Conservation (phyloP, 768 basidiomycete genomes). For the Cystofilobasidium bisporidii region DNA sequence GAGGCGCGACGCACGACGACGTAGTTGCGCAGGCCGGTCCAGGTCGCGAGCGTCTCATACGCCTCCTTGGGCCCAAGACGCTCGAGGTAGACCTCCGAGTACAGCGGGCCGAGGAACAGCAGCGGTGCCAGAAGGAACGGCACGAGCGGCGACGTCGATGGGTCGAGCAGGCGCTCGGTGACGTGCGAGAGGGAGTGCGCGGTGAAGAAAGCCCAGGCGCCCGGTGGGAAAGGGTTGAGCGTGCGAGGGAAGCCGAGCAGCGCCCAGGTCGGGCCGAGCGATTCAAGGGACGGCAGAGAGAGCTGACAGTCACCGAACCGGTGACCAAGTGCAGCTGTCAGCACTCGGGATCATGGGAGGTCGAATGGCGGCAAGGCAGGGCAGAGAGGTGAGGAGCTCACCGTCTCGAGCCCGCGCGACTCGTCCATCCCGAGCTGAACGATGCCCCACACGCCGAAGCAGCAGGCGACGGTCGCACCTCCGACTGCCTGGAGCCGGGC, state of each 20-base stretch:
- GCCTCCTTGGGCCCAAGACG: conserved; percentile 41
- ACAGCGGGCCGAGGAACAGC: conserved; percentile 68
- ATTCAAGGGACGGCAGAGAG: background rate
- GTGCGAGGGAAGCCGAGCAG: conserved; percentile 26
- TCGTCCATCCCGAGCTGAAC: conserved; percentile 21
- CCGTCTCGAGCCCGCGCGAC: background rate
- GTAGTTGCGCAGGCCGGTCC: conserved; percentile 65
- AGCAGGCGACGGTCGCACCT: conserved; percentile 54
- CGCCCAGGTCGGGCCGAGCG: conserved; percentile 10
- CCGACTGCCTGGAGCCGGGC: conserved; percentile 62
- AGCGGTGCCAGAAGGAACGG: conserved; percentile 22
- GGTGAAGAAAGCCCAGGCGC: background rate
- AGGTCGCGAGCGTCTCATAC: conserved; percentile 44
- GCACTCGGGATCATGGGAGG: too few species aligned
- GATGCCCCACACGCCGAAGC: conserved; percentile 46
- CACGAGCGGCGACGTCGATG: conserved; percentile 15
- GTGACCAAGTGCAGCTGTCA: too few species aligned
- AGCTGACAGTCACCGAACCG: background rate
- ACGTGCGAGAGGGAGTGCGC: background rate
- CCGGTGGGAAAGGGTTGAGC: background rate
- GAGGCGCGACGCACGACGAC: conserved; percentile 41
- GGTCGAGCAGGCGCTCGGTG: background rate
- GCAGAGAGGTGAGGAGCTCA: background rate
- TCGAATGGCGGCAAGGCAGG: too few species aligned
- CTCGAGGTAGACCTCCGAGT: conserved; percentile 42